Conservation (phyloP, 306 rosid genomes). For the Gastrolobium bilobum region DNA sequence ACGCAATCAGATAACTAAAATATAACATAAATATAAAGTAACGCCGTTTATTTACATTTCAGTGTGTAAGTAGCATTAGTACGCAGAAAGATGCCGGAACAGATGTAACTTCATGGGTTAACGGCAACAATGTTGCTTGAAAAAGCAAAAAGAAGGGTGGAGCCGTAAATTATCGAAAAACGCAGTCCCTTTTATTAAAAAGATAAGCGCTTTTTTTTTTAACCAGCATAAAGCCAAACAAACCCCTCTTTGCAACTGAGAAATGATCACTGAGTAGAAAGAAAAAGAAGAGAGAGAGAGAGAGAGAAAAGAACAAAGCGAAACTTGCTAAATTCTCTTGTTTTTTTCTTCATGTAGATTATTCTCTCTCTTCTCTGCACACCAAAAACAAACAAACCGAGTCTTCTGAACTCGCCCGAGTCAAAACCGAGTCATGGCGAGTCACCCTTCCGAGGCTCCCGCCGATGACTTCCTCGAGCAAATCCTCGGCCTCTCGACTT, state of each 20-base stretch:
- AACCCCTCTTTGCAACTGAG: not conserved
- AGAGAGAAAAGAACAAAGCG: slow-evolving; percentile 15
- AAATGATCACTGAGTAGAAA: slow-evolving; percentile 6
- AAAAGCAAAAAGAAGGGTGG: not conserved
- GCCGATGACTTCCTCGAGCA: slow-evolving; percentile 93
- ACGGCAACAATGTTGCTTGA: not conserved
- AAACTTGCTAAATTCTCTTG: not conserved
- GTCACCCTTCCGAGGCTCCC: slow-evolving; percentile 76
- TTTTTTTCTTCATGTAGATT: slow-evolving; percentile 51
- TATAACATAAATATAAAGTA: no score
- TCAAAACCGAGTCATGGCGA: slow-evolving; percentile 69
- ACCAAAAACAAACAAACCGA: slow-evolving; percentile 8
- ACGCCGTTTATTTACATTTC: no score
- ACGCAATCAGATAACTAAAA: no score
- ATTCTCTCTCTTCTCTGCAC: not conserved
- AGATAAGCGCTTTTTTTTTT: not conserved
- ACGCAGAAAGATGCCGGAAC: no score
- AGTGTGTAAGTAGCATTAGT: no score
- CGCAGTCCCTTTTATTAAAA: not conserved
- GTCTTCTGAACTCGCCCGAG: slow-evolving; percentile 46
- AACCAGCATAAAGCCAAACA: no score
- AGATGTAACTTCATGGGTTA: no score
- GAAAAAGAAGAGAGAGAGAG: not conserved
- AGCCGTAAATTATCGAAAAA: not conserved
- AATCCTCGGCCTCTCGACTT: slow-evolving; percentile 80